These are phyloP conservation scores for Candida morakotiae DNA, from an alignment of 805 yeast genomes.

Conservation along the genomic window DNA sequence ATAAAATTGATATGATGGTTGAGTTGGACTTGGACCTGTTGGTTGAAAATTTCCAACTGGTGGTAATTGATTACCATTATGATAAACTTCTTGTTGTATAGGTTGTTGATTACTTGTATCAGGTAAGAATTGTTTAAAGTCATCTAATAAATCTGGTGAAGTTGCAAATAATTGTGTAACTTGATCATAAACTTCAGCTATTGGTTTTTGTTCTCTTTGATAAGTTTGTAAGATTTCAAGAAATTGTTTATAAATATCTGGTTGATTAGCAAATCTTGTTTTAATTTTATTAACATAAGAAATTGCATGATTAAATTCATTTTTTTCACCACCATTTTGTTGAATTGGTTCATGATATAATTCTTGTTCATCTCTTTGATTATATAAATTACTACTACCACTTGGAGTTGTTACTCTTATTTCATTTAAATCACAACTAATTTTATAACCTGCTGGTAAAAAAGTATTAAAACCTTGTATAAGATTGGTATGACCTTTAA, in stretches of 20 bases:
- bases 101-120: conserved; percentile 53
- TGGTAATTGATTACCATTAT: conserved; percentile 57
- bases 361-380: conserved; percentile 16
- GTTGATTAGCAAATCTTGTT: conserved; percentile 87
- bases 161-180: conserved; percentile 84
- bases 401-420: conserved; percentile 93
- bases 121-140: conserved; percentile 92
- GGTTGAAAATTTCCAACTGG: conserved; percentile 89
- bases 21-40: conserved; percentile 21
- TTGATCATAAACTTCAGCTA: conserved; percentile 91
- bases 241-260: conserved; percentile 92
- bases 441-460: conserved; percentile 92
- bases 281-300: conserved; percentile 94
- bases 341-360: conserved; percentile 10
- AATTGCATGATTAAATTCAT: conserved; percentile 96
- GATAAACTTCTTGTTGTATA: conserved; percentile 17
- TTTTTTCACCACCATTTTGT: conserved; percentile 55
- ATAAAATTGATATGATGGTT: conserved; percentile 10
- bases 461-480: conserved; percentile 98
- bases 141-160: conserved; percentile 92
- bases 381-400: conserved; percentile 51
- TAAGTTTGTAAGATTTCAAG: conserved; percentile 93
- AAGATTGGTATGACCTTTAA: conserved; percentile 87
- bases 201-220: conserved; percentile 93
- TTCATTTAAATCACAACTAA: conserved; percentile 93